Percentiles rank a stretch among this genome's conserved stretches.
Evolutionary conservation across 192 early-diverging fungal species (phyloP).

Genomic region (Backusella australiensis): DNA sequence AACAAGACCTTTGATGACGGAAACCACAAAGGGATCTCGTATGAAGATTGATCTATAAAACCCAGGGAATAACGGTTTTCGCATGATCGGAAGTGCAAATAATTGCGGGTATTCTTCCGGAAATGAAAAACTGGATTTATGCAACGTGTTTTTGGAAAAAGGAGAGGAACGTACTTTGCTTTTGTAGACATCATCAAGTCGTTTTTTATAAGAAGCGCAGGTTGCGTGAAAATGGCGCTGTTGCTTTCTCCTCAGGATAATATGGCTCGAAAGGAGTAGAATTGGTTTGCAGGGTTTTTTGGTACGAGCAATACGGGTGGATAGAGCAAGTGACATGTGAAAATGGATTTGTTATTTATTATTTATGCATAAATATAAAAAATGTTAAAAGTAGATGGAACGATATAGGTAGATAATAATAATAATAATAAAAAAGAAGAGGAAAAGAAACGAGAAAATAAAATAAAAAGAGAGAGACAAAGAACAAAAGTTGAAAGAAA

Average conservation of each 20-base stretch:
- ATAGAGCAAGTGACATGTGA: neutral
- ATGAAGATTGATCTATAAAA: conserved; percentile 99
- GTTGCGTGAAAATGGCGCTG: neutral
- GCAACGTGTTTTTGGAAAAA: neutral
- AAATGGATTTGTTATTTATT: neutral
- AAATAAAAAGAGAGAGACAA: neutral
- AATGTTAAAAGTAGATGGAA: neutral
- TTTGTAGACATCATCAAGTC: neutral
- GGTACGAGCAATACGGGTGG: neutral
- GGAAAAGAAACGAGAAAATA: neutral
- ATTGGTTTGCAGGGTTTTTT: neutral
- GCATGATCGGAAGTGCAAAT: conserved; percentile 87
- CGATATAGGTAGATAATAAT: neutral
- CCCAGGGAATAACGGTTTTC: conserved; percentile 92
- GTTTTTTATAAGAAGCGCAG: neutral
- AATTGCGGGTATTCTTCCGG: conserved; percentile 93
- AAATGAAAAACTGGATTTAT: conserved; percentile 42
- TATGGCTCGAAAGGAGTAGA: neutral
- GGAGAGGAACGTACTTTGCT: neutral
- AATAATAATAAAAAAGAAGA: too few species aligned
- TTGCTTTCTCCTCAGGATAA: neutral
- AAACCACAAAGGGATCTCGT: conserved; percentile 88
- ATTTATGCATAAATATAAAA: neutral
- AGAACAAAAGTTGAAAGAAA: neutral
- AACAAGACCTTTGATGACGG: conserved; percentile 88